Evolutionary conservation across 108 stramenopile species (phyloP).

Genomic region (Nitzschia sp.): DNA sequence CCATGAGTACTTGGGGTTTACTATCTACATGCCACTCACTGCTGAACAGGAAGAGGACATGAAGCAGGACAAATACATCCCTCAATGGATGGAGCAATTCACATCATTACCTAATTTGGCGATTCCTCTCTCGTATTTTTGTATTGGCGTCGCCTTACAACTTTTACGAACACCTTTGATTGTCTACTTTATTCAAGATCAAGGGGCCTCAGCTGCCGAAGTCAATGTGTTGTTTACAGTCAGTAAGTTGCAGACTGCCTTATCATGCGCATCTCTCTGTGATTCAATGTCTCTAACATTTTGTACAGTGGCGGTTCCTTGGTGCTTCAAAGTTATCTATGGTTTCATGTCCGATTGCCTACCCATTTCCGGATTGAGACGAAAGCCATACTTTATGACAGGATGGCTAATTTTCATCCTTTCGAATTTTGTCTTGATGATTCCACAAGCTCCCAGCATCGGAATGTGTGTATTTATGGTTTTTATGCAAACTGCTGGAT

Average conservation of each 20-base stretch:
- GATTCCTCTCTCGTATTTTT: constrained; percentile 38
- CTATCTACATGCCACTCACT: constrained; percentile 28
- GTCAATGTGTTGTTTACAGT: constrained; percentile 39
- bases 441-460: constrained; percentile 17
- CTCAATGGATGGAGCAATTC: constrained; percentile 30
- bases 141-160: constrained; percentile 34
- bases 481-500: constrained; percentile 37
- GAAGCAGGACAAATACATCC: constrained; percentile 15
- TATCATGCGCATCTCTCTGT: background rate
- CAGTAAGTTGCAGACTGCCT: constrained; percentile 1
- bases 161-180: constrained; percentile 37
- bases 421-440: constrained; percentile 27
- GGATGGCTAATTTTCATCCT: constrained; percentile 51
- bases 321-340: constrained; percentile 42
- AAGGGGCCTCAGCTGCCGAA: constrained; percentile 30
- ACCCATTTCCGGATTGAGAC: constrained; percentile 56
- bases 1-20: constrained; percentile 34
- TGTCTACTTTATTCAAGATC: constrained; percentile 40
- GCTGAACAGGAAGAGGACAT: constrained; percentile 5
- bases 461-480: constrained; percentile 19
- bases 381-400: constrained; percentile 62
- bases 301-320: constrained; percentile 31
- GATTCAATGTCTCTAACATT: background rate
- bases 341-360: constrained; percentile 62
- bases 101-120: constrained; percentile 37